These are phyloP conservation scores for Pseudocercospora fijiensis DNA, from an alignment of 2,329 filamentous ascomycete genomes.

Conservation along the genomic window DNA sequence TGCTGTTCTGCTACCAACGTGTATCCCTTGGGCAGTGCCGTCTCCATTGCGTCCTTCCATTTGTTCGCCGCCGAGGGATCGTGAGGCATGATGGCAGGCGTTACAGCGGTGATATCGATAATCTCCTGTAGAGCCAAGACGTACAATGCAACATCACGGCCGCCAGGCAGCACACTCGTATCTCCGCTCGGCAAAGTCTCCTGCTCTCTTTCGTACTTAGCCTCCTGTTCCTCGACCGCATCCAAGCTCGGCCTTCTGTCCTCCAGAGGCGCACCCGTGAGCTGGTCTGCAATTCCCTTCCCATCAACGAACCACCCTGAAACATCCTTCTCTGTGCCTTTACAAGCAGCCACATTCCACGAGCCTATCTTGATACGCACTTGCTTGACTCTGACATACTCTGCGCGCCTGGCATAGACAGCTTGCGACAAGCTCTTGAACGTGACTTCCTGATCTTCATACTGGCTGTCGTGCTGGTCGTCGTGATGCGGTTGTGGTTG, in stretches of 20 bases:
- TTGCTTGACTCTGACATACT: slow-evolving; percentile 73
- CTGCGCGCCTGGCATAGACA: slow-evolving; percentile 69
- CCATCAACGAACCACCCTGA: slow-evolving; percentile 83
- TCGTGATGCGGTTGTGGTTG: slow-evolving; percentile 25
- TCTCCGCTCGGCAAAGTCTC: slow-evolving; percentile 49
- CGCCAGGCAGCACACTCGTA: slow-evolving; percentile 50
- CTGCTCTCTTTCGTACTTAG: slow-evolving; percentile 44
- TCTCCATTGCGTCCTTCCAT: slow-evolving; percentile 76
- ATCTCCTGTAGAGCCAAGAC: slow-evolving; percentile 90
- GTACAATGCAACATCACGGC: slow-evolving; percentile 79
- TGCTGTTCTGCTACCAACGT: slow-evolving; percentile 76
- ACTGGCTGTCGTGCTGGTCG: slow-evolving; percentile 19
- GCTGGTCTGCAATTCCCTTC: slow-evolving; percentile 64
- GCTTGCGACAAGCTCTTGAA: slow-evolving; percentile 51
- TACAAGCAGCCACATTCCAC: slow-evolving; percentile 89
- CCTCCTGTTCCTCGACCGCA: slow-evolving; percentile 50
- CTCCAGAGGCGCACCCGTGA: slow-evolving; percentile 54
- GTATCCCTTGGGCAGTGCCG: slow-evolving; percentile 75
- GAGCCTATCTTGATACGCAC: slow-evolving; percentile 86
- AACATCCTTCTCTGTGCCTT: slow-evolving; percentile 83
- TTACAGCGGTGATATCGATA: slow-evolving; percentile 76
- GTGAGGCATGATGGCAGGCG: slow-evolving; percentile 75
- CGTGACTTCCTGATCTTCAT: slow-evolving; percentile 24
- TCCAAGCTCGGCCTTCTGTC: slow-evolving; percentile 36
- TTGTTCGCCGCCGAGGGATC: slow-evolving; percentile 69